Percentiles rank a stretch among this genome's conserved stretches.
These are phyloP conservation scores for Wickerhamomyces strasburgensis DNA, from an alignment of 805 yeast species.

Conservation along the genomic window DNA sequence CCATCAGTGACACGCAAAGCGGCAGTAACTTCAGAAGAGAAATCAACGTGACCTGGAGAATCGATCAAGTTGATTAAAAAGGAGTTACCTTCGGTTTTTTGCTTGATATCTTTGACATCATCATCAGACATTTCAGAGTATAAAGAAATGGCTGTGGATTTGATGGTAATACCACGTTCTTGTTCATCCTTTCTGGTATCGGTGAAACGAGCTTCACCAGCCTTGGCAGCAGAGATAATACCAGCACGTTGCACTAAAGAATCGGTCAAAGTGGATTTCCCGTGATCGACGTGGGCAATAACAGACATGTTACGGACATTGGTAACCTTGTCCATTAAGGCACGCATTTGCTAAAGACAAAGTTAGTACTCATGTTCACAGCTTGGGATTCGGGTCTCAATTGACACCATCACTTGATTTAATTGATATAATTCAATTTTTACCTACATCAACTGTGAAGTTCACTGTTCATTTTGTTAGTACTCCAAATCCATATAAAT, in stretches of 20 bases:
- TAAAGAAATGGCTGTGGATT: slow-evolving; percentile 97
- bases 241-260: slow-evolving; percentile 99
- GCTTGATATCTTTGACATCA: slow-evolving; percentile 87
- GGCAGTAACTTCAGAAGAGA: slow-evolving; percentile 99
- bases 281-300: slow-evolving; percentile 99
- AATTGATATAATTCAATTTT: background rate
- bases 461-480: slow-evolving; percentile 34
- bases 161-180: slow-evolving; percentile 99
- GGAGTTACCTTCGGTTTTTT: slow-evolving; percentile 77
- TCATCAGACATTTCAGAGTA: slow-evolving; percentile 84
- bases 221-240: slow-evolving; percentile 99
- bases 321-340: slow-evolving; percentile 98
- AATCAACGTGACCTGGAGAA: slow-evolving; percentile 99
- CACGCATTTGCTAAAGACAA: slow-evolving; percentile 79
- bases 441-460: slow-evolving; percentile 51
- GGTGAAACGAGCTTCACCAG: slow-evolving; percentile 99
- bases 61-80: slow-evolving; percentile 97
- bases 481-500: no score
- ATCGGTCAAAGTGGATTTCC: slow-evolving; percentile 98
- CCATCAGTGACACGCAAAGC: slow-evolving; percentile 99
- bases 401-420: background rate
- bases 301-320: slow-evolving; percentile 99
- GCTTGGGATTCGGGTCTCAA: no score
- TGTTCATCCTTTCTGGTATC: slow-evolving; percentile 99
- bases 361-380: slow-evolving; percentile 15